Evolutionary conservation across 495 filamentous ascomycete species (phyloP).

Genomic region (Xylaria nigripes): DNA sequence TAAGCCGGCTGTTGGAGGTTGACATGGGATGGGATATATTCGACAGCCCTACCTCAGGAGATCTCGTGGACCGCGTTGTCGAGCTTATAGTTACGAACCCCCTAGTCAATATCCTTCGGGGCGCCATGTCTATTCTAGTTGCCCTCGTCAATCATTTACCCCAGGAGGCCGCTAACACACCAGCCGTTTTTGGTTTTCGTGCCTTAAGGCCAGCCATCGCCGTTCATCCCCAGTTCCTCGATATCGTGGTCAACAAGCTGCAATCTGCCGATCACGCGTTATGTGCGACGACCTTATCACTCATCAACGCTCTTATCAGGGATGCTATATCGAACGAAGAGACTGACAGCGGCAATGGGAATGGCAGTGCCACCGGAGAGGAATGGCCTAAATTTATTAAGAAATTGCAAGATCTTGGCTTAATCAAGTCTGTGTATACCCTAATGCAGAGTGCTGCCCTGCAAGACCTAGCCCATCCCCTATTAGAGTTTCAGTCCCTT

Average conservation of each 20-base stretch:
- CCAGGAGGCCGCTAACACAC: constrained; percentile 31
- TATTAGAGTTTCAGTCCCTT: constrained; percentile 89
- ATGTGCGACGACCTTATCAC: constrained; percentile 88
- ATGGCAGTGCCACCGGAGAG: constrained; percentile 37
- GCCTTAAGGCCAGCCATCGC: constrained; percentile 89
- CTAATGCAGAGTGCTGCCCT: constrained; percentile 90
- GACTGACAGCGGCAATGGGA: constrained; percentile 17
- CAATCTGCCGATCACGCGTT: constrained; percentile 92
- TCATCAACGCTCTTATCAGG: constrained; percentile 91
- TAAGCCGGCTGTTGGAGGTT: constrained; percentile 79
- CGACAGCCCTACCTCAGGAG: constrained; percentile 40
- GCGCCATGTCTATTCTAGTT: constrained; percentile 92
- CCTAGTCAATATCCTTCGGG: constrained; percentile 91
- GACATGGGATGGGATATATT: constrained; percentile 94
- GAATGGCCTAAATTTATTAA: constrained; percentile 98
- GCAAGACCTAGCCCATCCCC: constrained; percentile 86
- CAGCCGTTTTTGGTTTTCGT: constrained; percentile 67
- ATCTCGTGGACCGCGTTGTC: constrained; percentile 65
- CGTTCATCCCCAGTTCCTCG: constrained; percentile 85
- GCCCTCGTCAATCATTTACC: constrained; percentile 78
- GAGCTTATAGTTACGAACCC: constrained; percentile 92
- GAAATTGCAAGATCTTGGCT: constrained; percentile 80
- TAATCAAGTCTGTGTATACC: constrained; percentile 82
- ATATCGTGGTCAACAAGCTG: constrained; percentile 81
- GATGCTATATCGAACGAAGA: constrained; percentile 82